Evolutionary conservation across 257 asterid species (phyloP), one percentile per base, ranked within the genome.

Genomic region (Linderniella brevidens): DNA sequence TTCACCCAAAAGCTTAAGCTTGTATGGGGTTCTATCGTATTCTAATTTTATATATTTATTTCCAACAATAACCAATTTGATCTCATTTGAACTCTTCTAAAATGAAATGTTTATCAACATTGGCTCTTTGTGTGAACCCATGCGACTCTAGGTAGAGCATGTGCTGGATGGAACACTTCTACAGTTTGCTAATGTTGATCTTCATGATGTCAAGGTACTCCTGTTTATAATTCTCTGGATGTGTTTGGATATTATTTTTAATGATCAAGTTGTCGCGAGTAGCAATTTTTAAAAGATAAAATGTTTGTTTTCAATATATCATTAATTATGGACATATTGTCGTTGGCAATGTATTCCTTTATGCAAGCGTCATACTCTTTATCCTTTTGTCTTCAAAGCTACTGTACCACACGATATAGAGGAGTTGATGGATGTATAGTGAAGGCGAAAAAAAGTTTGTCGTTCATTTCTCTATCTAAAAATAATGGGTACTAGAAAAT

Each of bases 151-250:
- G 98, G 93, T 85, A 57, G 98, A 85, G 67, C 69, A 59, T 49
- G 53, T 46, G 54, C 66, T 90, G 63, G 73, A 64, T 75, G 96
- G 77, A 61, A 77, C 64, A 58, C 71, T 90, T 58, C 46, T 66
- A 35, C 82, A 77, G 15, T 79, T 75, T 65, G 82, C 93, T 37
- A 74, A 62, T 66, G 77, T 69, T 66, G 98, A 90, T 66, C 72
- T 85, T 63, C 86, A 67, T 53, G 88, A 90, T 58, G 90, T 90
- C 56, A 90, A 90, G 94, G 98, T 90, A 80, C 63, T 63, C 41
- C 55, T n/a, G n/a, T n/a, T n/a, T 16, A 38, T 53, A 32, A 17
- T 29, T 14, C 43, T 51, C 51, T 17, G 56, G 20, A 56, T 53
- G 36, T 37, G 44, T 53, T 19, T 45, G 15, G 19, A 43, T 8